These are phyloP conservation scores for Citrullus mucosospermus DNA, from an alignment of 306 rosid species.

Conservation along the genomic window DNA sequence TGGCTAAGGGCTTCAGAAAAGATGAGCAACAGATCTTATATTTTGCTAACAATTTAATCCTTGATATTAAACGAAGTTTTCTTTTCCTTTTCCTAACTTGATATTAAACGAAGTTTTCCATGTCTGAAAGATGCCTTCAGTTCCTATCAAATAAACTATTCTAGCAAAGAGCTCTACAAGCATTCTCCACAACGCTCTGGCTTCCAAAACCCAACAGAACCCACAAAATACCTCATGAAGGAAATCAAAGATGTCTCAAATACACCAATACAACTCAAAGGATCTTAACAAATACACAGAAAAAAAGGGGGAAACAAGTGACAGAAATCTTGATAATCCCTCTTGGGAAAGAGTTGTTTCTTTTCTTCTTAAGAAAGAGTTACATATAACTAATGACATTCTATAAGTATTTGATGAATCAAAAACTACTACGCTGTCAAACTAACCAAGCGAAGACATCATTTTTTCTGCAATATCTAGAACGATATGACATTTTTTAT, in stretches of 20 bases:
- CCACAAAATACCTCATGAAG: background rate
- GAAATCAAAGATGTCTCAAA: background rate
- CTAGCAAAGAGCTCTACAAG: background rate
- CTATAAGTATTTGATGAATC: background rate
- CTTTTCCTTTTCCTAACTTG: background rate
- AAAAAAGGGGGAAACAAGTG: background rate
- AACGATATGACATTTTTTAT: background rate
- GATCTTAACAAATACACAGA: too few species aligned
- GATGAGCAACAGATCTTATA: background rate
- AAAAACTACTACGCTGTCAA: background rate
- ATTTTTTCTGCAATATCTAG: background rate
- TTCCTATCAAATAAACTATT: background rate
- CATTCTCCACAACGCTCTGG: background rate
- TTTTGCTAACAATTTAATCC: background rate
- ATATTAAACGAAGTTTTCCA: background rate
- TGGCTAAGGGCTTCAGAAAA: background rate
- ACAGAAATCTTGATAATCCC: background rate
- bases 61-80: too few species aligned
- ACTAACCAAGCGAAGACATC: background rate
- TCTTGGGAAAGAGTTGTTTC: background rate
- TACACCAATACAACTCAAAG: too few species aligned
- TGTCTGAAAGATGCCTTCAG: background rate
- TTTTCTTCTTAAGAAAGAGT: too few species aligned
- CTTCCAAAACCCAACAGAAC: background rate
- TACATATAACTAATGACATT: background rate